Percentiles rank a stretch among this genome's conserved stretches.
Conservation (phyloP, 2,329 filamentous ascomycete species). For the Sarocladium brachiariae region DNA sequence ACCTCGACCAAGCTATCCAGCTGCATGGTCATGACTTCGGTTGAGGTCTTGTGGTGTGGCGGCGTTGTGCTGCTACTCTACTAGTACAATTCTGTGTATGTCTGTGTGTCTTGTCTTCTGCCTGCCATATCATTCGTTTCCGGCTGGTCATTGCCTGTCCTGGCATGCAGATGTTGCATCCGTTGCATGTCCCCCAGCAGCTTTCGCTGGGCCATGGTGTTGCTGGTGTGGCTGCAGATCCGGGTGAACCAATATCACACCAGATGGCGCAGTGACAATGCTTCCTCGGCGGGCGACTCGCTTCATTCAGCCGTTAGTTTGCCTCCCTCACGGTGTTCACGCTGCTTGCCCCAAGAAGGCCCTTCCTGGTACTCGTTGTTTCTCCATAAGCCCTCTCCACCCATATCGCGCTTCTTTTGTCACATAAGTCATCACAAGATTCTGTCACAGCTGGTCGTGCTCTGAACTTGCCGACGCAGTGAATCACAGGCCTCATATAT, state of each 20-base stretch:
- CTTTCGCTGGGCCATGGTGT: not conserved
- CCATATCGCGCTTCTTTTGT: not conserved
- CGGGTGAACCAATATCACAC: slow-evolving; percentile 8
- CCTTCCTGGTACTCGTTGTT: not conserved
- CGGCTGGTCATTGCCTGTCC: too few species aligned
- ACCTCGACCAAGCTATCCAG: not conserved
- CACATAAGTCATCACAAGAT: not conserved
- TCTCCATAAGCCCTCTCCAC: not conserved
- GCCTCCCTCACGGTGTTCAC: too few species aligned
- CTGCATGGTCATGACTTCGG: not conserved
- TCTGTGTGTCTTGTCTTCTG: not conserved
- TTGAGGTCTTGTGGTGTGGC: slow-evolving; percentile 1
- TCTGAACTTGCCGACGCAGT: too few species aligned
- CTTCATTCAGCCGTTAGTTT: not conserved
- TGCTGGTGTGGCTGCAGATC: slow-evolving; percentile 5
- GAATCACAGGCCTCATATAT: not conserved
- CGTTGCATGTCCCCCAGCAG: not conserved
- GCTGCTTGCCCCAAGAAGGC: not conserved
- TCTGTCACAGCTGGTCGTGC: not conserved
- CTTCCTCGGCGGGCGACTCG: slow-evolving; percentile 6
- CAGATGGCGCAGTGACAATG: not conserved
- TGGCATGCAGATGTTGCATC: too few species aligned
- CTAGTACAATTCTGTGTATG: not conserved
- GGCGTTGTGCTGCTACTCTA: not conserved
- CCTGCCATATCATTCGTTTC: too few species aligned